Evolutionary conservation across 306 rosid species (phyloP).

Genomic region (Vigna mungo): DNA sequence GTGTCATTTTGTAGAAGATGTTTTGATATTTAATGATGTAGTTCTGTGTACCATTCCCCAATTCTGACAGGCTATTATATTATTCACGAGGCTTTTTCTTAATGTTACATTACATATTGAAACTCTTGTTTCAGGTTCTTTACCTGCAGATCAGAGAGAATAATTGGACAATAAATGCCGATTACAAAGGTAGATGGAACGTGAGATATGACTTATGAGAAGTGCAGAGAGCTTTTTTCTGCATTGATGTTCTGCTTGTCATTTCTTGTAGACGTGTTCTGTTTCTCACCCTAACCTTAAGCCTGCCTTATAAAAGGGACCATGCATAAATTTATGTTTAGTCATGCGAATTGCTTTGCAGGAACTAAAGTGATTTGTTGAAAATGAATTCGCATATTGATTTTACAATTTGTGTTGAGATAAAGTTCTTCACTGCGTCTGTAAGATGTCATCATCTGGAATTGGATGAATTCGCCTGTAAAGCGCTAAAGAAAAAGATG

Average conservation of each 20-base stretch:
- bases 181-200: conserved; percentile 88
- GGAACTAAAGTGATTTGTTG: conserved; percentile 29
- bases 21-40: not conserved
- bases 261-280: conserved; percentile 45
- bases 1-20: conserved; percentile 14
- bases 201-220: conserved; percentile 85
- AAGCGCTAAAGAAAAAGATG: not conserved
- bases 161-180: conserved; percentile 85
- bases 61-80: conserved; percentile 1
- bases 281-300: conserved; percentile 28
- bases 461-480: not conserved
- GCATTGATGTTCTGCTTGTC: conserved; percentile 37
- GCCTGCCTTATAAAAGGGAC: conserved; percentile 22
- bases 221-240: conserved; percentile 32
- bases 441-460: not conserved
- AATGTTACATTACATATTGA: conserved; percentile 18
- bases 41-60: conserved; percentile 1
- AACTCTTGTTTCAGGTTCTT: conserved; percentile 70
- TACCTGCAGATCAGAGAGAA: conserved; percentile 98
- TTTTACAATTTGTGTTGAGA: conserved; percentile 3
- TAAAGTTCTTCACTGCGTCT: conserved; percentile 14
- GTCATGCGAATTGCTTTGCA: conserved; percentile 34
- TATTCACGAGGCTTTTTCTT: conserved; percentile 12
- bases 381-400: conserved; percentile 31
- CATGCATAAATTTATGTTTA: conserved; percentile 37